Conservation (phyloP, 208 protist species). For the Crithidia brevicula region DNA sequence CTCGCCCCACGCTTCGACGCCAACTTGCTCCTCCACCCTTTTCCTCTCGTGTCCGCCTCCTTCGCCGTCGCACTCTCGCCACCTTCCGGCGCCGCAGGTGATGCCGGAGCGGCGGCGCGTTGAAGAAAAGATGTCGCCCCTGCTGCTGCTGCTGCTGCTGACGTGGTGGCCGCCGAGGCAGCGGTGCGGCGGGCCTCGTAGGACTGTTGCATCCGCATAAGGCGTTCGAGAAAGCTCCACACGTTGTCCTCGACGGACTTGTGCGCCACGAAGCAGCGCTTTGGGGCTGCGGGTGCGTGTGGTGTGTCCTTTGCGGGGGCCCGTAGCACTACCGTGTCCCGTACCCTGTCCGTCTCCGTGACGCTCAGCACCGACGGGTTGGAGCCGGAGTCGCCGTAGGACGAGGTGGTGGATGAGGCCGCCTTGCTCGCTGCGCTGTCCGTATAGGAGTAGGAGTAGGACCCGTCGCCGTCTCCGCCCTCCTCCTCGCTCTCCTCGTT, state of each 20-base stretch:
- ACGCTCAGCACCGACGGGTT: slow-evolving; percentile 11
- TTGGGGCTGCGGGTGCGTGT: slow-evolving; percentile 35
- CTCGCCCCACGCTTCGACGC: no score
- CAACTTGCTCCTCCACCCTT: not conserved
- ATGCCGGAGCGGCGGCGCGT: not conserved
- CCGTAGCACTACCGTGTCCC: slow-evolving; percentile 54
- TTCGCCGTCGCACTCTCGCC: not conserved
- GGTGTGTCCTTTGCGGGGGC: slow-evolving; percentile 45
- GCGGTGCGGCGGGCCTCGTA: slow-evolving; percentile 28
- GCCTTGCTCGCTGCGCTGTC: slow-evolving; percentile 25
- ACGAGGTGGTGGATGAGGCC: slow-evolving; percentile 37
- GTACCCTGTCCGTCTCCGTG: slow-evolving; percentile 6
- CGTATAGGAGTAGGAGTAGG: slow-evolving; percentile 32
- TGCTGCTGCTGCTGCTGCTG: not conserved
- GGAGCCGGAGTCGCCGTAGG: slow-evolving; percentile 33
- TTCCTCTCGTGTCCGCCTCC: slow-evolving; percentile 1
- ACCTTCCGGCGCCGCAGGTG: not conserved
- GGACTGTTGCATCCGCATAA: slow-evolving; percentile 45
- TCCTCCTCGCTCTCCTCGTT: slow-evolving; percentile 10
- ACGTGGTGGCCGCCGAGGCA: not conserved
- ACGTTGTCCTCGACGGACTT: slow-evolving; percentile 50
- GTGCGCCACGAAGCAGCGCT: slow-evolving; percentile 43
- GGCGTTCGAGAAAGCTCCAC: slow-evolving; percentile 47
- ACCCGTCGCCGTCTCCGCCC: not conserved
- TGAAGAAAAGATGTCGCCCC: slow-evolving; percentile 1